Evolutionary conservation across 306 rosid species (phyloP), one percentile per base, ranked within the genome.

Genomic region (Gynostemma pentaphyllum): DNA sequence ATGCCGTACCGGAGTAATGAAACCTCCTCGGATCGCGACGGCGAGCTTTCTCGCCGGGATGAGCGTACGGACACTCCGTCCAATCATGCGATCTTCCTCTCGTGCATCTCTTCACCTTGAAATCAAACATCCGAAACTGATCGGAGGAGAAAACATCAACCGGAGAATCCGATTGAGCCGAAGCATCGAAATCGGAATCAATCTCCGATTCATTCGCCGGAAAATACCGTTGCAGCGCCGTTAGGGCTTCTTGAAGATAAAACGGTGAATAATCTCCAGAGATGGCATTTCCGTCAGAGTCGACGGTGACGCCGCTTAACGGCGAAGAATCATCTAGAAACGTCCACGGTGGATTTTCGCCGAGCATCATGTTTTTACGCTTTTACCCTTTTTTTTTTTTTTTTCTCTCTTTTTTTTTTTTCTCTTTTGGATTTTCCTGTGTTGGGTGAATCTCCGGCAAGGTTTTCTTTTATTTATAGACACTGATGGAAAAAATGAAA

Each of bases 1-100:
- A 92, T 2, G 96, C 92, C 41, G 94, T 75, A 4, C 99, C 96
- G 1, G 96, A 88, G 37, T 92, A 92, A 72, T 88, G 92, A 5
- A 61, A 88, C 82, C 82, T 86, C 50, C 94, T 77, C 22, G 99
- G 99, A 40, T 92, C 99, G 1, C 96, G 68, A n/a, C 99, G 87
- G 66, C 99, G 90, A 16, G 99, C 99, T 74, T 92, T 92, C 79
- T 92, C 99, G 3, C 99, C 99, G 3, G 96, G 99, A 60, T 92
- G 99, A 0, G 99, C 99, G 68, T 82, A 92, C 7, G 99, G 99
- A 55, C 99, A 92, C 85, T 92, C 99, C 0, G 99, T 92, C 99
- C 99, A 92, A 81, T 92, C 99, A 27, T 92, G 99, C 0, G 99
- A 92, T 70, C 96, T 74, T 0, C 96, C 99, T 24, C 99, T 78